These are phyloP conservation scores for Hymenoscyphus linearis DNA, from an alignment of 2,329 filamentous ascomycete genomes.

Conservation along the genomic window DNA sequence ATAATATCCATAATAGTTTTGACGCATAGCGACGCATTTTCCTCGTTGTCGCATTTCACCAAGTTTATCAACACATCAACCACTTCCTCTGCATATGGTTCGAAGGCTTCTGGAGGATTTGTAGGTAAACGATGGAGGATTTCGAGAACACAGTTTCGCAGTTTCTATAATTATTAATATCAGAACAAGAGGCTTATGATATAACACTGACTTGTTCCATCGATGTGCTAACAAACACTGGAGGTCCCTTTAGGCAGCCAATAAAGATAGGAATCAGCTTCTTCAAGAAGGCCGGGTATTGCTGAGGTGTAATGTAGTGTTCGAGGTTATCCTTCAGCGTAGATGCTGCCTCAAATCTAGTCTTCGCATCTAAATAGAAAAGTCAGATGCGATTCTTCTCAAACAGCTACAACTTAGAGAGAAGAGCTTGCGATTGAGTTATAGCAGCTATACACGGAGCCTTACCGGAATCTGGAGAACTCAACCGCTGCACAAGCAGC, in stretches of 20 bases:
- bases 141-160: constrained; percentile 90
- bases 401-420: background rate
- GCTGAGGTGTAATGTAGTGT: constrained; percentile 70
- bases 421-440: background rate
- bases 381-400: background rate
- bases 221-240: constrained; percentile 86
- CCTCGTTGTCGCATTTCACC: constrained; percentile 90
- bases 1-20: constrained; percentile 98
- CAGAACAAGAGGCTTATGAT: too few relatives aligned
- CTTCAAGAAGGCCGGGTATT: constrained; percentile 76
- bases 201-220: constrained; percentile 69
- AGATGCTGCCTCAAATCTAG: constrained; percentile 75
- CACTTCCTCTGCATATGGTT: constrained; percentile 81
- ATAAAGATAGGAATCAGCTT: constrained; percentile 88
- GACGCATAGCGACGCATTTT: constrained; percentile 96
- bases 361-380: constrained; percentile 63
- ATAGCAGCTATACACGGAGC: background rate
- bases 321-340: constrained; percentile 90
- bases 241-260: constrained; percentile 75
- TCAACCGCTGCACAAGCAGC: constrained; percentile 51
- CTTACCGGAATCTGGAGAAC: constrained; percentile 39
- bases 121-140: constrained; percentile 83
- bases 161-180: constrained; percentile 50
- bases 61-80: constrained; percentile 87
- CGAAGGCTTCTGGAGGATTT: constrained; percentile 71